phyloP scores from a whole-genome alignment of 306 rosid species.

The Vigna hirtella region DNA sequence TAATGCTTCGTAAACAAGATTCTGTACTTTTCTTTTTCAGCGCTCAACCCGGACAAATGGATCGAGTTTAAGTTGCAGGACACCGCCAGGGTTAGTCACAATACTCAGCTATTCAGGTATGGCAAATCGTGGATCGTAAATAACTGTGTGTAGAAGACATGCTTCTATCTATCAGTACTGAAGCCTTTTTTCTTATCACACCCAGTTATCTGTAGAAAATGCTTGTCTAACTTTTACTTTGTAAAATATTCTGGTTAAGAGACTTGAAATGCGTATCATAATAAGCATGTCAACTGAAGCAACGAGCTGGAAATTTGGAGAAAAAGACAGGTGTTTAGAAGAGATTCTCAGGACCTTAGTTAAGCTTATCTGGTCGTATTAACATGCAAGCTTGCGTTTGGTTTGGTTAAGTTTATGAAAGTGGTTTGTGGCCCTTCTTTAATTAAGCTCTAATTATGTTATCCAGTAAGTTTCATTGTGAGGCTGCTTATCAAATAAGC shows the following conservation, averaged over 20 bases:
- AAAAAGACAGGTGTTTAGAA: not conserved
- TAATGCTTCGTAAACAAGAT: not conserved
- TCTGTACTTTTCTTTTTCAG: constrained; percentile 54
- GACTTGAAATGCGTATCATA: constrained; percentile 32
- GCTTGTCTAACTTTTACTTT: not conserved
- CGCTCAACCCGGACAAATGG: constrained; percentile 77
- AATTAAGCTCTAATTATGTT: not conserved
- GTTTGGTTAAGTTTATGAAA: constrained; percentile 10
- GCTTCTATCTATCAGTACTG: constrained; percentile 5
- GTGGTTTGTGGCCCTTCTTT: not conserved
- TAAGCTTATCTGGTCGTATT: not conserved
- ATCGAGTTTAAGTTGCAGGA: constrained; percentile 90
- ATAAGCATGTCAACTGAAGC: constrained; percentile 8
- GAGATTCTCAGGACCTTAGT: not conserved
- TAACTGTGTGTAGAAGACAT: not conserved
- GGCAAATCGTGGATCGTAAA: constrained; percentile 10
- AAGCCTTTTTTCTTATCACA: constrained; percentile 17
- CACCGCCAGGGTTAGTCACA: constrained; percentile 86
- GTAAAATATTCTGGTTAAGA: not conserved
- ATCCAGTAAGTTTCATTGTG: not conserved
- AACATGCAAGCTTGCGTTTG: not conserved
- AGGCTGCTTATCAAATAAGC: not conserved
- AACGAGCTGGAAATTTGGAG: constrained; percentile 16
- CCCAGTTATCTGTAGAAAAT: not conserved
- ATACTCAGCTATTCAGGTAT: constrained; percentile 85